A percentile compares a stretch with the other conserved stretches of the same genome.
Evolutionary conservation across 768 basidiomycete species (phyloP).

Genomic region (Calocybe cyanea): DNA sequence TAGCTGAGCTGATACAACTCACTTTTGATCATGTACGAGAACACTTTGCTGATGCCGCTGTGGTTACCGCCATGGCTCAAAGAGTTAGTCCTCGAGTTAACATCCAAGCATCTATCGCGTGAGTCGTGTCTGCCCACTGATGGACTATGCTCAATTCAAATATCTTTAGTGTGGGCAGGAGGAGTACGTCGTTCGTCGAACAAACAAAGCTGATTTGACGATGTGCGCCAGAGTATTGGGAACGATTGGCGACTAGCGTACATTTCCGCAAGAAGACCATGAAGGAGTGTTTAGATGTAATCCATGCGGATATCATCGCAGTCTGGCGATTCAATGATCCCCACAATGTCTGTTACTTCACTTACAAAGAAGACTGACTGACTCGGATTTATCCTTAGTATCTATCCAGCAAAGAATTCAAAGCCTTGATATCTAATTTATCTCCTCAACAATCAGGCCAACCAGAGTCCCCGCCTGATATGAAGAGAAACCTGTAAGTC

Average conservation of each 20-base stretch:
- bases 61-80: conserved; percentile 22
- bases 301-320: conserved; percentile 21
- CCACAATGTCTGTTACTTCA: conserved; percentile 9
- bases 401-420: conserved; percentile 14
- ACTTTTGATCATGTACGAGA: conserved; percentile 15
- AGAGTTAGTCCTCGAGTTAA: conserved; percentile 18
- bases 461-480: not conserved
- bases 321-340: conserved; percentile 25
- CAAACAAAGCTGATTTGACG: not conserved
- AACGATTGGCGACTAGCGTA: conserved; percentile 19
- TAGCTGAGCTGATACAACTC: conserved; percentile 8
- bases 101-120: conserved; percentile 22
- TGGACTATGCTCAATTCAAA: not conserved
- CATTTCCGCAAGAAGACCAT: conserved; percentile 17
- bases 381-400: conserved; percentile 7
- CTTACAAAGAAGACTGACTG: not conserved
- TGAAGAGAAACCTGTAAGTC: conserved; percentile 5
- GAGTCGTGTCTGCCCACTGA: not conserved
- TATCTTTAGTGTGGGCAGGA: conserved; percentile 13
- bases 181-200: conserved; percentile 9
- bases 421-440: conserved; percentile 16
- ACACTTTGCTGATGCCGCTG: conserved; percentile 12
- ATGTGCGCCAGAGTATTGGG: conserved; percentile 21
- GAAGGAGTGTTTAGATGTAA: conserved; percentile 17
- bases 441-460: conserved; percentile 3